These are phyloP conservation scores for Aspergillus brunneoviolaceus DNA, from an alignment of 2,329 filamentous ascomycete genomes.

Conservation along the genomic window DNA sequence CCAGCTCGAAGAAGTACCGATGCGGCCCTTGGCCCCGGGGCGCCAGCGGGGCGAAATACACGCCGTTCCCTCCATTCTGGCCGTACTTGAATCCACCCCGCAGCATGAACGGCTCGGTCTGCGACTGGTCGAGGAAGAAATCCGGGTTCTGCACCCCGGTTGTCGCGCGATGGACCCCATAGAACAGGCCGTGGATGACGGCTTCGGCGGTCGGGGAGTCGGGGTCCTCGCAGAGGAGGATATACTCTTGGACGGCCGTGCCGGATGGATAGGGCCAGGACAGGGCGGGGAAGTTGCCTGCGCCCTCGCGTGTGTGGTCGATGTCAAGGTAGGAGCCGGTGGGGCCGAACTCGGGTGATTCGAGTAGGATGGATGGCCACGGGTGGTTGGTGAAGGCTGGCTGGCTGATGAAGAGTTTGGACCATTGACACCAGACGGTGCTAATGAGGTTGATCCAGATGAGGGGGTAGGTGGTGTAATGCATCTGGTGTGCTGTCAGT, in stretches of 20 bases:
- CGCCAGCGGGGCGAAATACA: slow-evolving; percentile 51
- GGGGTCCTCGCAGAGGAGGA: slow-evolving; percentile 50
- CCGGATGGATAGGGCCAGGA: slow-evolving; percentile 40
- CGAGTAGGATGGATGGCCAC: slow-evolving; percentile 22
- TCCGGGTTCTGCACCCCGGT: slow-evolving; percentile 39
- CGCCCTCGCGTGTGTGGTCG: slow-evolving; percentile 16
- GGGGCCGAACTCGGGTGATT: slow-evolving; percentile 21
- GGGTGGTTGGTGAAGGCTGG: slow-evolving; percentile 22
- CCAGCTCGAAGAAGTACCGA: slow-evolving; percentile 53
- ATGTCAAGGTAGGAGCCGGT: slow-evolving; percentile 15
- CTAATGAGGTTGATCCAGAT: slow-evolving; percentile 19
- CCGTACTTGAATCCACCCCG: slow-evolving; percentile 51
- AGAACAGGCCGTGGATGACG: slow-evolving; percentile 49
- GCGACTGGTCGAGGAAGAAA: slow-evolving; percentile 35
- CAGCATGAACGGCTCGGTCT: slow-evolving; percentile 15
- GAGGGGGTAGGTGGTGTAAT: slow-evolving; percentile 20
- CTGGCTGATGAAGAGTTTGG: slow-evolving; percentile 28
- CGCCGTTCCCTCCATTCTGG: slow-evolving; percentile 37
- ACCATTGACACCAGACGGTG: slow-evolving; percentile 19
- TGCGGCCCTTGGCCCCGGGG: slow-evolving; percentile 54
- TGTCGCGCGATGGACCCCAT: slow-evolving; percentile 39
- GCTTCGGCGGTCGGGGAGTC: slow-evolving; percentile 49
- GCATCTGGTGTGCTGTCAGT: slow-evolving; percentile 12
- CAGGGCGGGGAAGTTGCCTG: slow-evolving; percentile 43
- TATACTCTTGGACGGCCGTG: slow-evolving; percentile 44